Percentiles rank a stretch among this genome's conserved stretches.
These are phyloP conservation scores for Tilletiopsis washingtonensis DNA, from an alignment of 1,284 basidiomycete genomes.

Conservation along the genomic window DNA sequence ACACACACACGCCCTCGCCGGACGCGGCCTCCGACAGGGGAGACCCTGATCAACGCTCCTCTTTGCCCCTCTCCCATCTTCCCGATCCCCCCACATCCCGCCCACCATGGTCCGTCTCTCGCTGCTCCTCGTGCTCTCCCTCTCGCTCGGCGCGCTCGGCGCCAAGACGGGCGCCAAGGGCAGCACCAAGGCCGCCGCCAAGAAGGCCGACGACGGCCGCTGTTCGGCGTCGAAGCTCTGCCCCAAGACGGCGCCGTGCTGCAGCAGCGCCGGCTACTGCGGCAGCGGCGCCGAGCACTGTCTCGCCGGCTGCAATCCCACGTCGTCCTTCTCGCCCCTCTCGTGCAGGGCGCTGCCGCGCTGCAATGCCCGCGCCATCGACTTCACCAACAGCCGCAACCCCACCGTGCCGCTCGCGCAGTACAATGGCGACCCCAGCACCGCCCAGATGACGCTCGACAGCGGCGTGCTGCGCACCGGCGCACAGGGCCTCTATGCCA, in stretches of 20 bases:
- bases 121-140: too few relatives aligned
- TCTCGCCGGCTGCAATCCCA: conserved; percentile 22
- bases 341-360: conserved; percentile 26
- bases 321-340: conserved; percentile 13
- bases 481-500: conserved; percentile 14
- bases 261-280: conserved; percentile 20
- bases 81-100: too few relatives aligned
- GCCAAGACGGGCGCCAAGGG: too few relatives aligned
- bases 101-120: too few relatives aligned
- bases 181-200: too few relatives aligned
- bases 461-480: conserved; percentile 10
- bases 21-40: too few relatives aligned
- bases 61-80: too few relatives aligned
- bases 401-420: conserved; percentile 12
- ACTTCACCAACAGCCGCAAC: conserved; percentile 19
- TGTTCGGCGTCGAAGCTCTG: conserved; percentile 16
- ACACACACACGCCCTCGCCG: too few relatives aligned
- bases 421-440: conserved; percentile 23
- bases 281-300: conserved; percentile 13
- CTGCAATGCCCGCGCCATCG: conserved; percentile 20
- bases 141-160: too few relatives aligned
- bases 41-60: too few relatives aligned
- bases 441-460: conserved; percentile 25
- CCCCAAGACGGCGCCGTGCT: conserved; percentile 13
- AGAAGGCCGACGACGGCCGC: too few relatives aligned